A percentile compares a stretch with the other conserved stretches of the same genome.
Evolutionary conservation across 2,329 filamentous ascomycete genomes (phyloP).

Genomic region (Penicillium sp.): DNA sequence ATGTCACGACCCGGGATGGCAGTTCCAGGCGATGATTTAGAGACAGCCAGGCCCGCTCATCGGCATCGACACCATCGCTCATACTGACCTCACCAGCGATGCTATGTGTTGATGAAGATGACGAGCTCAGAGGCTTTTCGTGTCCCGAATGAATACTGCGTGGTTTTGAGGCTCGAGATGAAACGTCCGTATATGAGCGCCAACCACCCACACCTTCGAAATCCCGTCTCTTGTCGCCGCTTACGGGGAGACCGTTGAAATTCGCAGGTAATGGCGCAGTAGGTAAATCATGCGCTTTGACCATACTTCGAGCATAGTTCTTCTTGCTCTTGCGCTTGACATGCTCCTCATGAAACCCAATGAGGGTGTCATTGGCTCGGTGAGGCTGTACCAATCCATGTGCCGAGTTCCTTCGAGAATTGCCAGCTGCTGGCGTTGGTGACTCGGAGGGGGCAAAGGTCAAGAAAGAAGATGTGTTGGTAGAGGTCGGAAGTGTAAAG

Average conservation of each 20-base stretch:
- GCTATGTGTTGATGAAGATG: slow-evolving; percentile 26
- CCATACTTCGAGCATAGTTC: slow-evolving; percentile 19
- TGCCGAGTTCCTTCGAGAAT: slow-evolving; percentile 26
- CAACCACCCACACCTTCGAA: slow-evolving; percentile 48
- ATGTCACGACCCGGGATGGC: slow-evolving; percentile 30
- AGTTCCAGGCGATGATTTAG: slow-evolving; percentile 41
- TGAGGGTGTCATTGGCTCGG: slow-evolving; percentile 10
- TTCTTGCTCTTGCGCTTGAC: slow-evolving; percentile 8
- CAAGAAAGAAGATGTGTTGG: slow-evolving; percentile 28
- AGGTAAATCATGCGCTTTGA: slow-evolving; percentile 20
- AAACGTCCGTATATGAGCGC: slow-evolving; percentile 24
- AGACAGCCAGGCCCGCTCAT: slow-evolving; percentile 40
- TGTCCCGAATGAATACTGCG: slow-evolving; percentile 15
- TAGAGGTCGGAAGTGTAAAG: slow-evolving; percentile 41
- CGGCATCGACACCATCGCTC: slow-evolving; percentile 28
- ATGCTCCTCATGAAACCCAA: slow-evolving; percentile 4
- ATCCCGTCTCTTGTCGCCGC: slow-evolving; percentile 39
- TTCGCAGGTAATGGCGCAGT: slow-evolving; percentile 5
- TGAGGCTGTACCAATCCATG: slow-evolving; percentile 15
- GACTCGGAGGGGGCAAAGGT: slow-evolving; percentile 32
- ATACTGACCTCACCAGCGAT: slow-evolving; percentile 18
- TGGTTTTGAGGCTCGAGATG: slow-evolving; percentile 7
- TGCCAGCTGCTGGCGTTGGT: slow-evolving; percentile 20
- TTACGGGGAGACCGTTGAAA: slow-evolving; percentile 29
- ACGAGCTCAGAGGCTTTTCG: slow-evolving; percentile 23